A percentile compares a stretch with the other conserved stretches of the same genome.
These are phyloP conservation scores for Rhodotorula sp. DNA, from an alignment of 1,284 basidiomycete species.

Conservation along the genomic window DNA sequence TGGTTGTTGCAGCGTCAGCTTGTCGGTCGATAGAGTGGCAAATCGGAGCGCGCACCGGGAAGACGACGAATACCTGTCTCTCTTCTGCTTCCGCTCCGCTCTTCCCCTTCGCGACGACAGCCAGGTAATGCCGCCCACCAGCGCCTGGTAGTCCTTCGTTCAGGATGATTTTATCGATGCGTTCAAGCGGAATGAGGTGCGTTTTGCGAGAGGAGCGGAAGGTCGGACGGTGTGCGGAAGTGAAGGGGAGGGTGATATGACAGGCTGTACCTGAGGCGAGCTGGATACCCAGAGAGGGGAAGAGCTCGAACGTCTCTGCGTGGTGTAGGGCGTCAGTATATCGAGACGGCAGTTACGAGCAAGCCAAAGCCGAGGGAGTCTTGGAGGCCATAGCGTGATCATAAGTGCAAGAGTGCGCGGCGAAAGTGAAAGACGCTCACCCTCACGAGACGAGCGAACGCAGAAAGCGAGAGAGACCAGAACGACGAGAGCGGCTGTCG, in stretches of 20 bases:
- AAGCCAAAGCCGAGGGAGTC: too few relatives aligned
- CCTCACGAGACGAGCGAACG: background rate
- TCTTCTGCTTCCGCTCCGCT: too few relatives aligned
- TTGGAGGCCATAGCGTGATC: too few relatives aligned
- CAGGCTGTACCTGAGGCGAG: background rate
- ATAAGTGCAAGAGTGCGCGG: too few relatives aligned
- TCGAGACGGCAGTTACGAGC: too few relatives aligned
- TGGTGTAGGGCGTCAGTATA: background rate
- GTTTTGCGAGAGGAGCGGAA: background rate
- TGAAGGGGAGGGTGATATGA: background rate
- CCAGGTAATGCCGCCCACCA: background rate
- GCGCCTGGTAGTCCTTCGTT: slow-evolving; percentile 5
- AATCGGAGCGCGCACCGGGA: background rate
- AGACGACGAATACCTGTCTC: background rate
- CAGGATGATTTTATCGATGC: background rate
- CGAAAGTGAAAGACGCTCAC: too few relatives aligned
- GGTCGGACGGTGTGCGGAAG: background rate
- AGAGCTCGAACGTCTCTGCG: background rate
- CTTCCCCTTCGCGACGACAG: background rate
- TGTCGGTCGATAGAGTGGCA: background rate
- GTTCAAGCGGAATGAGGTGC: background rate
- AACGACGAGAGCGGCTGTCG: background rate
- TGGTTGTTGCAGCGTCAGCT: background rate
- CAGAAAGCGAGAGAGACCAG: background rate
- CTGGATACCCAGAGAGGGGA: slow-evolving; percentile 3